These are phyloP conservation scores for Monosporascus cannonballus DNA, from an alignment of 2,329 filamentous ascomycete species.

Conservation along the genomic window DNA sequence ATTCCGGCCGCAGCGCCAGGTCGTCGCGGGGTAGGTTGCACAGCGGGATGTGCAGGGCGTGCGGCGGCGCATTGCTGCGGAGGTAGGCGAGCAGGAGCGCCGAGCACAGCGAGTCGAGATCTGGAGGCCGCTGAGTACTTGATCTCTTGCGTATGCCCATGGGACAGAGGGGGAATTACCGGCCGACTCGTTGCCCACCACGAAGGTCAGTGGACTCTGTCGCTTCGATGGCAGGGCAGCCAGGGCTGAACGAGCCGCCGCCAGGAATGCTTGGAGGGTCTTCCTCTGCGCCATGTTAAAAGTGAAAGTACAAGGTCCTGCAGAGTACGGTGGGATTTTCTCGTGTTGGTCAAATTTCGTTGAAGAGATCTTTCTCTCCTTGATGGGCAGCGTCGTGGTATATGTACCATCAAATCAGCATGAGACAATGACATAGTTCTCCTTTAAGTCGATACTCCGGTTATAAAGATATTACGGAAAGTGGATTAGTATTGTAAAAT, in stretches of 20 bases:
- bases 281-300: slow-evolving; percentile 8
- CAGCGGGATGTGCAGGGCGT: slow-evolving; percentile 62
- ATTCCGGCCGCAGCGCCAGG: slow-evolving; percentile 66
- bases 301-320: too few relatives aligned
- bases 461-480: too few relatives aligned
- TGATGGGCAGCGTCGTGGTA: too few relatives aligned
- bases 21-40: slow-evolving; percentile 65
- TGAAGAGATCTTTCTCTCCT: too few relatives aligned
- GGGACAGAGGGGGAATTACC: slow-evolving; percentile 32
- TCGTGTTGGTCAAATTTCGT: too few relatives aligned
- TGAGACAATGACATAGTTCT: too few relatives aligned
- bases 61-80: slow-evolving; percentile 50
- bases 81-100: slow-evolving; percentile 71
- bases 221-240: slow-evolving; percentile 37
- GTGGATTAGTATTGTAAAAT: too few relatives aligned
- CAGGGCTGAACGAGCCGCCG: slow-evolving; percentile 42
- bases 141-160: neutral
- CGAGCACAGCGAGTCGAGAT: slow-evolving; percentile 75
- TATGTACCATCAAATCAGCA: too few relatives aligned
- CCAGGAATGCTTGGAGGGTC: slow-evolving; percentile 44
- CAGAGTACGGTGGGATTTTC: too few relatives aligned
- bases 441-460: too few relatives aligned
- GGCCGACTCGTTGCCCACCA: slow-evolving; percentile 63
- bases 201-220: slow-evolving; percentile 48
- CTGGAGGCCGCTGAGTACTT: slow-evolving; percentile 33